Base-by-base conservation (phyloP, 768 basidiomycete genomes). In the Suillus plorans region DNA sequence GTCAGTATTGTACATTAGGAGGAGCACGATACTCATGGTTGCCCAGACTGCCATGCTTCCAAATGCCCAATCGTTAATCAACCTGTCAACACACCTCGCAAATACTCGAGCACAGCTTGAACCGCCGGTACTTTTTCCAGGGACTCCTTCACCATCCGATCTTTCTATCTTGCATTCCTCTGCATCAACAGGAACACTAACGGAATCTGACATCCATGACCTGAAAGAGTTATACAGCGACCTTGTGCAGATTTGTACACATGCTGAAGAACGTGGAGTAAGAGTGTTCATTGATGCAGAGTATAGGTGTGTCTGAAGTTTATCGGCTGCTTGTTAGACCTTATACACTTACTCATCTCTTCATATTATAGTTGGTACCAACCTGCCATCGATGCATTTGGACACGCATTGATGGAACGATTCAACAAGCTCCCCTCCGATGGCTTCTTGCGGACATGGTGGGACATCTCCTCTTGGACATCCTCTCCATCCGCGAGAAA, bases 251-350 rank as follows among this genome's bases (percentile, higher is more conserved):
- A 91, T 97, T 62, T 93, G 92, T 69, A 67, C 78, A 13, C 83
- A 76, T 57, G 95, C 91, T 0, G 77, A 82, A 69, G 79, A 84
- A 41, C 80, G 85, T 44, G 85, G 86, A 4, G 86, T 96, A 0
- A 85, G 84, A 66, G 77, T 97, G 37, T 85, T 91, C 56, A 79
- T 97, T 52, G 95, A 97, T 71, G 94, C 95, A 0, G 95, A 97
- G 72, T 86, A 95, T 72, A 89, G 84, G 85, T 88, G 75, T 67
- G 25, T 60, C 28, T 56, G 47, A 14, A 49, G 8, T 63, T 28
- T 5, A 18, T 25, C 20, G 20, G 52, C 31, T 52, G 3, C 22
- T 45, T 45, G 49, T 61, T 20, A 18, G 13, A 22, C 36, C 0
- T 58, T 18, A 10, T 16, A 58, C 2, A 14, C 25, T 42, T 45